Evolutionary conservation across 106 monocot genomes (phyloP).

Genomic region (Acorus calamus): DNA sequence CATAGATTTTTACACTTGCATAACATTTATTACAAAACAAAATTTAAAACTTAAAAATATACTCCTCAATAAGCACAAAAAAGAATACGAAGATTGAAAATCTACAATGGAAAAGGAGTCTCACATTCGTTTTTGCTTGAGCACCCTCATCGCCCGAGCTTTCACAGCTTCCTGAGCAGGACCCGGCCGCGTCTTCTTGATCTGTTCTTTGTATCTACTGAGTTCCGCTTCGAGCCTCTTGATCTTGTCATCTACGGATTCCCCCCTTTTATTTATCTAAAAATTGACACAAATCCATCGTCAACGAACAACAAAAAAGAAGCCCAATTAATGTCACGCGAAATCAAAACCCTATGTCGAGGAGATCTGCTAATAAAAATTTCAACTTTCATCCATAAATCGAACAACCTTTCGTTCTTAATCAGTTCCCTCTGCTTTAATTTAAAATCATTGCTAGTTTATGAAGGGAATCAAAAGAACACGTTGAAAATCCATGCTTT

Average conservation of each 20-base stretch:
- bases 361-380: no score
- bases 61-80: no score
- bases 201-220: conserved; percentile 80
- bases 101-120: conserved; percentile 3
- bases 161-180: conserved; percentile 96
- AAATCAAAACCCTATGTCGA: no score
- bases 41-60: no score
- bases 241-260: conserved; percentile 91
- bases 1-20: no score
- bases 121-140: conserved; percentile 93
- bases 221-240: conserved; percentile 84
- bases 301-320: no score
- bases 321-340: neutral
- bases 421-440: no score
- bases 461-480: neutral
- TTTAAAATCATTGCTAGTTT: no score
- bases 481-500: neutral
- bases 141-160: conserved; percentile 92
- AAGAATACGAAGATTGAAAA: neutral
- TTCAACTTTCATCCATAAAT: no score
- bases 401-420: no score
- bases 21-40: no score
- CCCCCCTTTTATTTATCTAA: conserved; percentile 95
- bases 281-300: neutral
- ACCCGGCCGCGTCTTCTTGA: conserved; percentile 89